phyloP scores from a whole-genome alignment of 2,329 filamentous ascomycete species.

The Fusarium sp. region DNA sequence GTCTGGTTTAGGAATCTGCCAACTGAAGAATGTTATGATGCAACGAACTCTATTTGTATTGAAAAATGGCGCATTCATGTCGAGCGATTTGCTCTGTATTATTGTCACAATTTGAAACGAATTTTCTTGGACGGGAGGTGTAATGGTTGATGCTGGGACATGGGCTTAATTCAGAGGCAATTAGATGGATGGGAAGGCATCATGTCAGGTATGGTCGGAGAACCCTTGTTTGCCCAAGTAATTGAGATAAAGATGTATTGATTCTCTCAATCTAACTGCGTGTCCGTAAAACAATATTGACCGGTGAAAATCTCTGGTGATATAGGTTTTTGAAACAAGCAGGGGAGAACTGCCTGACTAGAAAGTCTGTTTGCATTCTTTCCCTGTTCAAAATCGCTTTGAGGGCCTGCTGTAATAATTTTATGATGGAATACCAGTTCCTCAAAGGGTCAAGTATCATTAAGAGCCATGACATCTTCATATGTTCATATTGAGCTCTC shows the following conservation, averaged over 20 bases:
- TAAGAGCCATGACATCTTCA: neutral
- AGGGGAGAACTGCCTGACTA: neutral
- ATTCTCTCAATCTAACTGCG: neutral
- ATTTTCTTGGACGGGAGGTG: slow-evolving; percentile 48
- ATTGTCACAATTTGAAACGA: slow-evolving; percentile 45
- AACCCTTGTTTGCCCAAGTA: slow-evolving; percentile 31
- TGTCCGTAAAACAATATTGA: neutral
- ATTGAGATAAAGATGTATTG: slow-evolving; percentile 17
- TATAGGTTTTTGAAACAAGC: neutral
- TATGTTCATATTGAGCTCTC: neutral
- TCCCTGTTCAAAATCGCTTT: neutral
- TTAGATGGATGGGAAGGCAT: slow-evolving; percentile 40
- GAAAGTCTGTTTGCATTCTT: neutral
- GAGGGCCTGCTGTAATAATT: neutral
- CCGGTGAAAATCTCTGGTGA: neutral
- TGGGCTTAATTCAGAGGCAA: slow-evolving; percentile 43
- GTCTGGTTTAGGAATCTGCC: slow-evolving; percentile 42
- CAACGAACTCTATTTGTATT: slow-evolving; percentile 7
- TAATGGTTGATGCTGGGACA: slow-evolving; percentile 44
- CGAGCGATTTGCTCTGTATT: slow-evolving; percentile 42
- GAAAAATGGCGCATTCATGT: slow-evolving; percentile 38
- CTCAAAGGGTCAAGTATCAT: neutral
- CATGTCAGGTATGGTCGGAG: slow-evolving; percentile 38
- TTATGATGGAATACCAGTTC: neutral
- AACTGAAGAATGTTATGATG: slow-evolving; percentile 36